phyloP scores from a whole-genome alignment of 192 early-diverging fungal genomes.

The Coemansia aciculifera region DNA sequence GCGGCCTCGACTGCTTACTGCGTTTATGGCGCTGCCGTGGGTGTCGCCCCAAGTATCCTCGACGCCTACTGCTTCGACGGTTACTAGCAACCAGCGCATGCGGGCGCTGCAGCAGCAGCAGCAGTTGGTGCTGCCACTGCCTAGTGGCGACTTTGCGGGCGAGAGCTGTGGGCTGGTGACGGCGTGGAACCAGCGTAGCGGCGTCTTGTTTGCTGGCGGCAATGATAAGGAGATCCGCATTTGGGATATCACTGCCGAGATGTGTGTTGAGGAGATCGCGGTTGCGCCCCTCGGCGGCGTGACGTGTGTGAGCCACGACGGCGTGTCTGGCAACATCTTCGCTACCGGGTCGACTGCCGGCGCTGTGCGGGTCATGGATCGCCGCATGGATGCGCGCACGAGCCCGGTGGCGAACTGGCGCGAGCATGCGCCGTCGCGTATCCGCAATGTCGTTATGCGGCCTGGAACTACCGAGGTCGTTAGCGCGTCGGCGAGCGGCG shows the following conservation, averaged over 20 bases:
- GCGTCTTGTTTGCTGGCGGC: constrained; percentile 44
- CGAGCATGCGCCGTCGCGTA: constrained; percentile 30
- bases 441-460: constrained; percentile 43
- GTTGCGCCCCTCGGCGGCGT: constrained; percentile 44
- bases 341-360: constrained; percentile 46
- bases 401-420: constrained; percentile 46
- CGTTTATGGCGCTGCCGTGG: constrained; percentile 47
- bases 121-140: not conserved
- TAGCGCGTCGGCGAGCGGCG: constrained; percentile 40
- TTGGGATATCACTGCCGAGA: constrained; percentile 49
- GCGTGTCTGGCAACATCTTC: constrained; percentile 41
- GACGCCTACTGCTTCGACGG: not conserved
- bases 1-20: constrained; percentile 40
- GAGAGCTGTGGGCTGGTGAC: constrained; percentile 33
- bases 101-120: constrained; percentile 17
- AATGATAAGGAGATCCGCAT: constrained; percentile 46
- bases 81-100: constrained; percentile 5
- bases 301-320: constrained; percentile 45
- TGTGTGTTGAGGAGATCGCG: constrained; percentile 50
- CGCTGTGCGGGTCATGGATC: constrained; percentile 52
- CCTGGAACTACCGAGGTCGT: constrained; percentile 42
- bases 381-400: constrained; percentile 33
- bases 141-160: not conserved
- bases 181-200: constrained; percentile 52
- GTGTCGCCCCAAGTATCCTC: not conserved